Evolutionary conservation across 345 rosid genomes (phyloP).

Genomic region (Psidium guajava): DNA sequence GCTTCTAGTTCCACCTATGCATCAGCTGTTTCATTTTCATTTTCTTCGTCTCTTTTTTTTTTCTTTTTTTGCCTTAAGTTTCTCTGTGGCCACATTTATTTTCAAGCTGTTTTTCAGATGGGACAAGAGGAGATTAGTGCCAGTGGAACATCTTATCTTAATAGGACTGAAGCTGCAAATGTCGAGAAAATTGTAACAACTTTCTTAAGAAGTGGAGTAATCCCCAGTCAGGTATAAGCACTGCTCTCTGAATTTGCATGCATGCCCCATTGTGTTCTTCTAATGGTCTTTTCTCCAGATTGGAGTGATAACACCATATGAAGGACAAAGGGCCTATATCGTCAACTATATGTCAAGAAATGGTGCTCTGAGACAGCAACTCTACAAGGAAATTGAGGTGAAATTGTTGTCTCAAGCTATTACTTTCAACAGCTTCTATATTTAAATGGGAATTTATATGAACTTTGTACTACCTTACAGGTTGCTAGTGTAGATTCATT

Average conservation of each 20-base stretch:
- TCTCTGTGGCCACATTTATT: neutral
- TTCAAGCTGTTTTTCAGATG: constrained; percentile 43
- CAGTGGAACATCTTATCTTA: constrained; percentile 93
- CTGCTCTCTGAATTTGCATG: neutral
- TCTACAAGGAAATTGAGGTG: constrained; percentile 99
- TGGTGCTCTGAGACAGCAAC: constrained; percentile 95
- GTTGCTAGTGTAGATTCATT: constrained; percentile 99
- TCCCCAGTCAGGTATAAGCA: constrained; percentile 72
- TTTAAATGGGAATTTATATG: neutral
- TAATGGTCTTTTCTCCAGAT: constrained; percentile 36
- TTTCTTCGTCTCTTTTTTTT: neutral
- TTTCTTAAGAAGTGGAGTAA: constrained; percentile 95
- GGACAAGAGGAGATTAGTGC: constrained; percentile 99
- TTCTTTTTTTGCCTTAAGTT: neutral
- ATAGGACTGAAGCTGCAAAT: constrained; percentile 99
- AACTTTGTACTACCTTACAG: constrained; percentile 11
- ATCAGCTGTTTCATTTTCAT: neutral
- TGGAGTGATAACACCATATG: constrained; percentile 97
- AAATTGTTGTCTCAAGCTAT: neutral
- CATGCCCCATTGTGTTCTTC: neutral
- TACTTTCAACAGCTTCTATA: neutral
- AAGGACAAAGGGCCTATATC: constrained; percentile 97
- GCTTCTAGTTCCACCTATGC: neutral
- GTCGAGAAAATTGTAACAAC: constrained; percentile 98
- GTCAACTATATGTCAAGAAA: constrained; percentile 98